Percentiles rank a stretch among this genome's conserved stretches.
phyloP scores from a whole-genome alignment of 768 basidiomycete genomes.

The Russula foetens region DNA sequence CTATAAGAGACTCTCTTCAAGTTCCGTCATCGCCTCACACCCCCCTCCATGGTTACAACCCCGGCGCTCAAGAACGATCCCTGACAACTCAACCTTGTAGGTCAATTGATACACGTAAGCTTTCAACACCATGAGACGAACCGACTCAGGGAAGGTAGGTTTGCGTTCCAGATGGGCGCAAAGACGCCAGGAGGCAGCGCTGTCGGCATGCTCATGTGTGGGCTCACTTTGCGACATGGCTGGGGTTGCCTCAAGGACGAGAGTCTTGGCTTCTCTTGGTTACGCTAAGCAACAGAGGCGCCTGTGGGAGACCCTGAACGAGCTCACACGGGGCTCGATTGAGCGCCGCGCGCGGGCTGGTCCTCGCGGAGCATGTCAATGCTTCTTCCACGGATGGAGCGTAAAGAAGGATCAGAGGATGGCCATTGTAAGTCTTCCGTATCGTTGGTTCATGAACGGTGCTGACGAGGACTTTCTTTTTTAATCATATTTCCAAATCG shows the following conservation, averaged over 20 bases:
- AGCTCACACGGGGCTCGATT: slow-evolving; percentile 46
- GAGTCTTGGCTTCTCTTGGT: slow-evolving; percentile 71
- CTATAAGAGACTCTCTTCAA: slow-evolving; percentile 13
- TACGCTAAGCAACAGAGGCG: slow-evolving; percentile 71
- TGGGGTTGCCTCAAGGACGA: slow-evolving; percentile 85
- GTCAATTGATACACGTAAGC: slow-evolving; percentile 67
- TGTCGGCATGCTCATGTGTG: slow-evolving; percentile 92
- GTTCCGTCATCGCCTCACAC: slow-evolving; percentile 16
- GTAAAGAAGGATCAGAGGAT: slow-evolving; percentile 82
- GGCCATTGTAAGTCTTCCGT: slow-evolving; percentile 54
- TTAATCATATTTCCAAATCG: slow-evolving; percentile 77
- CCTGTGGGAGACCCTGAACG: slow-evolving; percentile 71
- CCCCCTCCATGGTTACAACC: neutral
- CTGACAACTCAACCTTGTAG: slow-evolving; percentile 34
- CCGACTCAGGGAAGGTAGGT: slow-evolving; percentile 55
- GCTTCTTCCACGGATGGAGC: slow-evolving; percentile 92
- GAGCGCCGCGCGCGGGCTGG: slow-evolving; percentile 54
- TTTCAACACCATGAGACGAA: slow-evolving; percentile 75
- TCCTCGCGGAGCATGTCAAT: slow-evolving; percentile 86
- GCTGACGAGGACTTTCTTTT: neutral
- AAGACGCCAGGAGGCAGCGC: slow-evolving; percentile 70
- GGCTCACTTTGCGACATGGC: slow-evolving; percentile 73
- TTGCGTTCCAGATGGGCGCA: slow-evolving; percentile 70
- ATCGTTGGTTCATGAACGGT: neutral
- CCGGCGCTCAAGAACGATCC: slow-evolving; percentile 10